Base-by-base conservation (phyloP, 177 flowering plant genomes). In the Tripterygium wilfordii region DNA sequence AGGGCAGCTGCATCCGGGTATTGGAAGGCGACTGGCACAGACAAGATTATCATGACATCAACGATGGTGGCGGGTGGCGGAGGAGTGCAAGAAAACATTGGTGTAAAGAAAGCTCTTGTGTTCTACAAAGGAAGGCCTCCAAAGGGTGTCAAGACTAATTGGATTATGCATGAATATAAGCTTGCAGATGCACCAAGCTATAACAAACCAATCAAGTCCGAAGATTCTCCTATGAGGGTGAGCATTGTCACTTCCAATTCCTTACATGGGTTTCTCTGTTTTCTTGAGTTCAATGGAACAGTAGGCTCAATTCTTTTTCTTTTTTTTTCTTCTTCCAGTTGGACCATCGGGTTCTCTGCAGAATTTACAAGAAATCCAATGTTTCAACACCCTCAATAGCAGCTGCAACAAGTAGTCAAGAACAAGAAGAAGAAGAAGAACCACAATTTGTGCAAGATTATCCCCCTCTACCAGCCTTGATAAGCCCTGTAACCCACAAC, bases 151-250 rank as follows among this genome's bases (percentile, higher is more conserved):
- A 76, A 76, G 50, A 67, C 76, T 1, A 51, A 68, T 43, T 73
- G 82, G 82, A 72, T 73, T 40, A 76, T 75, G 80, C 75, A 75
- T 42, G 77, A 75, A 29, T 75, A 71, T 52, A 67, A 77, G 36
- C 65, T 70, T 3, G 39, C 49, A 0, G 61, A 63, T 2, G 15
- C 36, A 24, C 27, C 54, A 15, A 38, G 8, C 39, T 6, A 26
- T 19, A 31, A 21, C 42, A 53, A 45, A 28, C 58, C 64, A 39
- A 38, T 35, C 8, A 68, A 51, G 51, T 18, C 53, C 25, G 66
- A 48, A 45, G 64, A 62, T n/a, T 45, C 63, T 10, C 65, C 79
- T 52, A 70, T 74, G 79, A 67, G 79, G 72, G 79, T 74, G 36
- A 67, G 68, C 32, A 25, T 31, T 17, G 16, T 38, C 6, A 4